Conservation (phyloP, 805 yeast species). For the Debaryomyces castellii region DNA sequence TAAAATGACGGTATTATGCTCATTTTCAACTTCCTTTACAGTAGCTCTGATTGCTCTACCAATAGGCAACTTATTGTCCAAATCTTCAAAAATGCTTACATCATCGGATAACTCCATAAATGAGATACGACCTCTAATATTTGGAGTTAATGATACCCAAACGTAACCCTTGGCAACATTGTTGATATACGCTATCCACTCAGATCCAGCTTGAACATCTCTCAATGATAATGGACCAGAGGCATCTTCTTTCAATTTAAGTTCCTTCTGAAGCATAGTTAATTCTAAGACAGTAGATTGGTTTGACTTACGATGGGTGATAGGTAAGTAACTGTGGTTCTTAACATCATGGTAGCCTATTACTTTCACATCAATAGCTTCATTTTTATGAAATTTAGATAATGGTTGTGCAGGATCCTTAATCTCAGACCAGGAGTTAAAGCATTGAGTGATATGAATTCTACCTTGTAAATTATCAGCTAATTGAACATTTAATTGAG, state of each 20-base stretch:
- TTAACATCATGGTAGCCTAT: conserved; percentile 77
- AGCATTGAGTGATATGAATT: conserved; percentile 71
- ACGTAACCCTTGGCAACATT: conserved; percentile 58
- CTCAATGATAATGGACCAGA: conserved; percentile 34
- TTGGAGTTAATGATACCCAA: conserved; percentile 71
- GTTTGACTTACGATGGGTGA: conserved; percentile 53
- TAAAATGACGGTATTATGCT: conserved; percentile 49
- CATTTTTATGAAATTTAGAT: conserved; percentile 55
- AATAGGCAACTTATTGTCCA: conserved; percentile 62
- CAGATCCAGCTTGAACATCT: conserved; percentile 49
- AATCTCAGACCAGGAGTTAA: conserved; percentile 53
- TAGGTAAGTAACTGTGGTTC: conserved; percentile 64
- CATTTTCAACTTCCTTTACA: conserved; percentile 54
- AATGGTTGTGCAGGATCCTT: conserved; percentile 59
- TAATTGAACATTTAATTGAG: conserved; percentile 71
- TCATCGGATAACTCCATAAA: conserved; percentile 63
- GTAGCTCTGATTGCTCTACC: conserved; percentile 68
- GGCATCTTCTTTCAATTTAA: conserved; percentile 23
- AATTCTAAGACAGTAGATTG: conserved; percentile 64
- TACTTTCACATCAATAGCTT: conserved; percentile 58
- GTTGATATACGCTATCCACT: conserved; percentile 62
- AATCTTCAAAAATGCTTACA: conserved; percentile 43
- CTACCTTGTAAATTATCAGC: conserved; percentile 82
- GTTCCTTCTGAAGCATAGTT: conserved; percentile 48
- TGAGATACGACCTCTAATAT: conserved; percentile 64